Percentiles rank a stretch among this genome's conserved stretches.
Evolutionary conservation across 75 land plant species (phyloP).

Genomic region (Cryptomeria japonica): DNA sequence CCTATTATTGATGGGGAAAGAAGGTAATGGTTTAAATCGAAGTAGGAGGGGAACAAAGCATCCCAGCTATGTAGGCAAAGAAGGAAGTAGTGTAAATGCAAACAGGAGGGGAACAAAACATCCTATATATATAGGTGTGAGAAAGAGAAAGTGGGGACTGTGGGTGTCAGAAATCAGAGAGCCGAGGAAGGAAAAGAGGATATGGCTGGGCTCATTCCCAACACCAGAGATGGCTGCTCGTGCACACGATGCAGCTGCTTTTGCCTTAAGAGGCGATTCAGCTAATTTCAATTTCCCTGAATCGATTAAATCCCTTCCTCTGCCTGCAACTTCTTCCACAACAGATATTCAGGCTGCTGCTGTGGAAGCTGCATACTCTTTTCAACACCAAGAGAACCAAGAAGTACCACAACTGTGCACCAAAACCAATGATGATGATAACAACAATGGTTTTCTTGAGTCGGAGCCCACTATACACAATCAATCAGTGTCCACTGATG

Average conservation of each 20-base stretch:
- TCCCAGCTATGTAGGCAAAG: no score
- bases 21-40: neutral
- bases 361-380: constrained; percentile 2
- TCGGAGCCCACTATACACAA: neutral
- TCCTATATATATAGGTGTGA: no score
- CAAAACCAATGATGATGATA: neutral
- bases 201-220: no score
- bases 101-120: no score
- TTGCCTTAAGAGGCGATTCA: neutral
- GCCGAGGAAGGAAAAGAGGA: no score
- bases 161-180: no score
- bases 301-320: neutral
- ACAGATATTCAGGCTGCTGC: constrained; percentile 14
- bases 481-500: neutral
- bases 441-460: no score
- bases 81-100: neutral
- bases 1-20: neutral
- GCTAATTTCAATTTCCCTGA: constrained; percentile 21
- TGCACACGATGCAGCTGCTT: constrained; percentile 27
- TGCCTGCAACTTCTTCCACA: neutral
- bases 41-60: no score
- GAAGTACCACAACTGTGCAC: neutral
- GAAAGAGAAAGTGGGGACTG: no score
- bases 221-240: constrained; percentile 32
- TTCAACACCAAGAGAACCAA: neutral